Evolutionary conservation across 495 filamentous ascomycete genomes (phyloP).

Genomic region (Schizothecium vesticola): DNA sequence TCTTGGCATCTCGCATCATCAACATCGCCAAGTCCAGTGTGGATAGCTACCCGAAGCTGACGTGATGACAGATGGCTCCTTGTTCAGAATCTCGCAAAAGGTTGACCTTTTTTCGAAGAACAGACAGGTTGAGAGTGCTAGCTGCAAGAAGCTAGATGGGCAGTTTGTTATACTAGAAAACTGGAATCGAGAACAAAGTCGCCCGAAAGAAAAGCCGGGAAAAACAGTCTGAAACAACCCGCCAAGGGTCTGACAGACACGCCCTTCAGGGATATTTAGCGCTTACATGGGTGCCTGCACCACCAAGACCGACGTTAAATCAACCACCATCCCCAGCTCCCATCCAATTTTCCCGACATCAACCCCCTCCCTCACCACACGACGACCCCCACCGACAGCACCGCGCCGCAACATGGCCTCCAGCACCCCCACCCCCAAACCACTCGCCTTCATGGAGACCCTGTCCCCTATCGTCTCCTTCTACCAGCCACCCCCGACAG

Average conservation of each 20-base stretch:
- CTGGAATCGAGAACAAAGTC: neutral
- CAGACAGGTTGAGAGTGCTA: neutral
- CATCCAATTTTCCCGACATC: neutral
- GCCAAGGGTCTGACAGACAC: neutral
- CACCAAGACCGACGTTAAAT: neutral
- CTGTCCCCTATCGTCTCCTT: slow-evolving; percentile 3
- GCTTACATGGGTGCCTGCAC: neutral
- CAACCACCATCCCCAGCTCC: neutral
- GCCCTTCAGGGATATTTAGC: neutral
- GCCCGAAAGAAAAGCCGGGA: neutral
- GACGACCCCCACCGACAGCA: neutral
- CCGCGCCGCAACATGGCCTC: neutral
- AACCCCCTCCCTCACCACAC: neutral
- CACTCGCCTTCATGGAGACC: slow-evolving; percentile 7
- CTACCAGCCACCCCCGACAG: neutral
- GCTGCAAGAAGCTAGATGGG: neutral
- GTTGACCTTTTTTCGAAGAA: neutral
- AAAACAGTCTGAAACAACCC: neutral
- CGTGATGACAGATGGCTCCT: neutral
- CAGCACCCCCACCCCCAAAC: neutral
- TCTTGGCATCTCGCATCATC: neutral
- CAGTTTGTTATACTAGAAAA: neutral
- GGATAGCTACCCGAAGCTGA: neutral
- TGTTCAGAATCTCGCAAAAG: neutral
- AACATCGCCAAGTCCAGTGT: neutral